These are phyloP conservation scores for Tricholoma saponaceum DNA, from an alignment of 768 basidiomycete genomes.

Conservation along the genomic window DNA sequence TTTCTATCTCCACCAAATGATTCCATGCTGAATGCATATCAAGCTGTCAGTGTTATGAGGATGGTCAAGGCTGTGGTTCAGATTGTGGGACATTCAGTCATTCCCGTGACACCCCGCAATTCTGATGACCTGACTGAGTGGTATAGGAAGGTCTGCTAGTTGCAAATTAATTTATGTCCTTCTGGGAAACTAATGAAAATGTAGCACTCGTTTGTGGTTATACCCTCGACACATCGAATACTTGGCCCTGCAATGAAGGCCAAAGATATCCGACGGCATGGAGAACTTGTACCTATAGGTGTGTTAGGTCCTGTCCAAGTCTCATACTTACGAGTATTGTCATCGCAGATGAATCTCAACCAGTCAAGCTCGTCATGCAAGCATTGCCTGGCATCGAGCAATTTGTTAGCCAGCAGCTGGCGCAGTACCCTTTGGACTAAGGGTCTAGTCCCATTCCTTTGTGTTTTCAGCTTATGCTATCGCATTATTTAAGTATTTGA, in stretches of 20 bases:
- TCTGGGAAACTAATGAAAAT: slow-evolving; percentile 2
- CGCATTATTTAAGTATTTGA: neutral
- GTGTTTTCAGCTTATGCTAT: neutral
- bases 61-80: slow-evolving; percentile 72
- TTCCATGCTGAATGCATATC: neutral
- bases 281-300: slow-evolving; percentile 63
- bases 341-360: slow-evolving; percentile 60
- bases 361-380: slow-evolving; percentile 69
- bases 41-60: slow-evolving; percentile 51
- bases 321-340: neutral
- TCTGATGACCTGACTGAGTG: slow-evolving; percentile 57
- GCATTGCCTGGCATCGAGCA: slow-evolving; percentile 61
- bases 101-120: slow-evolving; percentile 52
- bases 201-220: slow-evolving; percentile 69
- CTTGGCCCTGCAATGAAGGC: slow-evolving; percentile 35
- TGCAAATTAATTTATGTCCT: neutral
- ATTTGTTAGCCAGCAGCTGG: slow-evolving; percentile 42
- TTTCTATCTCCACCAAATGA: neutral
- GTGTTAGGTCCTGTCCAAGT: slow-evolving; percentile 11
- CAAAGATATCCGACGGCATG: slow-evolving; percentile 57
- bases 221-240: slow-evolving; percentile 61
- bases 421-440: slow-evolving; percentile 4
- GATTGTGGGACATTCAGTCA: slow-evolving; percentile 62
- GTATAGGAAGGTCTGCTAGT: slow-evolving; percentile 62
- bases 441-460: neutral